Conservation (phyloP, 768 basidiomycete genomes). For the Calocera cornea region DNA sequence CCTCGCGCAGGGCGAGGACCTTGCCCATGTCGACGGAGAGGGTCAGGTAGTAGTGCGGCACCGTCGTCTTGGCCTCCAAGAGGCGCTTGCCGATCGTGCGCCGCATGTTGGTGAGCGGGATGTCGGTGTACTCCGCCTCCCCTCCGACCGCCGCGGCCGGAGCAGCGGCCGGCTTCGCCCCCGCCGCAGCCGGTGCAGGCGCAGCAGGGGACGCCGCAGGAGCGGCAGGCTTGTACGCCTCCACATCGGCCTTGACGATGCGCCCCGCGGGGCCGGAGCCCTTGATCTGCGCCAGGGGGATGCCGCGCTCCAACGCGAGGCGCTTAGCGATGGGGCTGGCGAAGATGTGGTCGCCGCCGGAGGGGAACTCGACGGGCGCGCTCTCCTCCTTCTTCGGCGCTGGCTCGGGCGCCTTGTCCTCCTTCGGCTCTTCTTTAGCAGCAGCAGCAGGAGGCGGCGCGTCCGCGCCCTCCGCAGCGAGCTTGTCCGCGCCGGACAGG, state of each 20-base stretch:
- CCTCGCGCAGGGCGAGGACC: slow-evolving; percentile 80
- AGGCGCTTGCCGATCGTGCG: slow-evolving; percentile 83
- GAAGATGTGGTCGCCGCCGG: slow-evolving; percentile 75
- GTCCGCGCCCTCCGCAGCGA: slow-evolving; percentile 52
- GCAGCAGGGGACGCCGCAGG: slow-evolving; percentile 34
- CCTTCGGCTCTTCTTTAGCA: slow-evolving; percentile 22
- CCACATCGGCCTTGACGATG: slow-evolving; percentile 88
- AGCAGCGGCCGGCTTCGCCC: slow-evolving; percentile 27
- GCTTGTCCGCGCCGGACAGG: slow-evolving; percentile 60
- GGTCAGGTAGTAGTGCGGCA: slow-evolving; percentile 97
- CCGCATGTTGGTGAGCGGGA: slow-evolving; percentile 87
- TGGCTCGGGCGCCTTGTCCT: slow-evolving; percentile 15
- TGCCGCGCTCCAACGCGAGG: slow-evolving; percentile 85
- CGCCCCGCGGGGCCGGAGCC: slow-evolving; percentile 89
- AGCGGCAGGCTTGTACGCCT: slow-evolving; percentile 59
- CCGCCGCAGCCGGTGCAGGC: slow-evolving; percentile 37
- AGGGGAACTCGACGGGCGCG: slow-evolving; percentile 26
- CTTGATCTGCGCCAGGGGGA: slow-evolving; percentile 79
- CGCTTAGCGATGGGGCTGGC: slow-evolving; percentile 94
- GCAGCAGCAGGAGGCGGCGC: slow-evolving; percentile 14
- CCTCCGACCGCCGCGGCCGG: no score
- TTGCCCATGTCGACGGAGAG: slow-evolving; percentile 94
- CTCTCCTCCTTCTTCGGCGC: slow-evolving; percentile 39
- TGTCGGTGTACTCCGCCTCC: slow-evolving; percentile 64
- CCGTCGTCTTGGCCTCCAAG: slow-evolving; percentile 79